Percentiles rank a stretch among this genome's conserved stretches.
Evolutionary conservation across 306 rosid genomes (phyloP).

Genomic region (Rosa chinensis): DNA sequence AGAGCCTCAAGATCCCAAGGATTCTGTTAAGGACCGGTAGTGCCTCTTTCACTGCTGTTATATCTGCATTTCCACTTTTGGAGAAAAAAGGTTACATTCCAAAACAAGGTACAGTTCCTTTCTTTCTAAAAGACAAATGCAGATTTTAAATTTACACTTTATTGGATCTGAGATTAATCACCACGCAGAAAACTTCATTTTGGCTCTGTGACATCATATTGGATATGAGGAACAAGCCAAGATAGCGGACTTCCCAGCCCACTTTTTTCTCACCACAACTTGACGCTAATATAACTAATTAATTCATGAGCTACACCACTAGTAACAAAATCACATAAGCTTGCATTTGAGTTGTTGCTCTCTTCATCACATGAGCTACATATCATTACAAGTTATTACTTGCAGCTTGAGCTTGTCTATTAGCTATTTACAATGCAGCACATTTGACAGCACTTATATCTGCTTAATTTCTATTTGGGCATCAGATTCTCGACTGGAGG

Average conservation of each 20-base stretch:
- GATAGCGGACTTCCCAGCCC: too few relatives aligned
- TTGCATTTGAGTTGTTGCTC: neutral
- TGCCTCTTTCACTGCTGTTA: slow-evolving; percentile 31
- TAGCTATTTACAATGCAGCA: neutral
- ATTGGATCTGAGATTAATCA: neutral
- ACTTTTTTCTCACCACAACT: too few relatives aligned
- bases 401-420: neutral
- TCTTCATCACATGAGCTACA: neutral
- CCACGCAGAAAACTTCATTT: neutral
- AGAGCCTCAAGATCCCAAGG: slow-evolving; percentile 38
- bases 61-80: slow-evolving; percentile 37
- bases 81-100: slow-evolving; percentile 43
- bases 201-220: neutral
- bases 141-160: neutral
- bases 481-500: slow-evolving; percentile 36
- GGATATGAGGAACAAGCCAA: too few relatives aligned
- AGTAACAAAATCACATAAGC: neutral
- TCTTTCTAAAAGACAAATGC: neutral
- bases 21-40: slow-evolving; percentile 39
- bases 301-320: neutral
- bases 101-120: slow-evolving; percentile 33
- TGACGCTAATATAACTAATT: neutral
- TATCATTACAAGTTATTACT: neutral
- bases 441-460: neutral
- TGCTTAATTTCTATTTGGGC: neutral